Conservation (phyloP, 1,284 basidiomycete genomes). For the Dichomitus squalens region DNA sequence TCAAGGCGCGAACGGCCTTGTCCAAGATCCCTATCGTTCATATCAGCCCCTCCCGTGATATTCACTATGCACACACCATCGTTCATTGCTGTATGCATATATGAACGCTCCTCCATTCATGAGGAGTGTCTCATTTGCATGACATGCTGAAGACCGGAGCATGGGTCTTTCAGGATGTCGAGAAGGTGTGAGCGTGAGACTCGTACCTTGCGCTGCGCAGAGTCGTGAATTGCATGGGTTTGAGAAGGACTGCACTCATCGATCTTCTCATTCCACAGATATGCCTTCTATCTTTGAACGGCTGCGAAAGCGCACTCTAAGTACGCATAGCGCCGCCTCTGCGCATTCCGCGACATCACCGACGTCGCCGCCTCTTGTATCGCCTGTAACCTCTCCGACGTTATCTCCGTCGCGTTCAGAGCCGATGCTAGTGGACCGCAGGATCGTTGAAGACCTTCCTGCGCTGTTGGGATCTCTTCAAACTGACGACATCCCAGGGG, state of each 20-base stretch:
- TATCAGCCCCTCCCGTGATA: too few relatives aligned
- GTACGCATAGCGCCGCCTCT: constrained; percentile 29
- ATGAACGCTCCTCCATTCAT: too few relatives aligned
- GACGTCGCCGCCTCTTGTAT: constrained; percentile 4
- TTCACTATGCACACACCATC: too few relatives aligned
- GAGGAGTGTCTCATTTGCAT: too few relatives aligned
- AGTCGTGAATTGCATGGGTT: too few relatives aligned
- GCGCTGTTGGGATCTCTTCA: constrained; percentile 28
- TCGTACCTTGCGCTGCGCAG: too few relatives aligned
- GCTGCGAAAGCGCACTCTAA: constrained; percentile 36
- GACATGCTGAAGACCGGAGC: too few relatives aligned
- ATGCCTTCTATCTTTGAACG: constrained; percentile 42
- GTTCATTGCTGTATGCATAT: too few relatives aligned
- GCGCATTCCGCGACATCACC: constrained; percentile 16
- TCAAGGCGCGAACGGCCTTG: too few relatives aligned
- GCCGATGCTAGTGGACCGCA: constrained; percentile 22
- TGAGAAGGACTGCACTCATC: neutral
- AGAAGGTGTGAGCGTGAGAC: too few relatives aligned
- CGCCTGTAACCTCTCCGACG: neutral
- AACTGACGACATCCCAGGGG: constrained; percentile 7
- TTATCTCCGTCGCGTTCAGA: constrained; percentile 15
- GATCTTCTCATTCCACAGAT: neutral
- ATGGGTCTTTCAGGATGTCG: too few relatives aligned
- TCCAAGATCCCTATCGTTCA: too few relatives aligned
- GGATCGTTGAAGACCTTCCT: constrained; percentile 29